Evolutionary conservation across 108 stramenopile species (phyloP), one percentile per base, ranked within the genome.

Genomic region (Poteriospumella lacustris): DNA sequence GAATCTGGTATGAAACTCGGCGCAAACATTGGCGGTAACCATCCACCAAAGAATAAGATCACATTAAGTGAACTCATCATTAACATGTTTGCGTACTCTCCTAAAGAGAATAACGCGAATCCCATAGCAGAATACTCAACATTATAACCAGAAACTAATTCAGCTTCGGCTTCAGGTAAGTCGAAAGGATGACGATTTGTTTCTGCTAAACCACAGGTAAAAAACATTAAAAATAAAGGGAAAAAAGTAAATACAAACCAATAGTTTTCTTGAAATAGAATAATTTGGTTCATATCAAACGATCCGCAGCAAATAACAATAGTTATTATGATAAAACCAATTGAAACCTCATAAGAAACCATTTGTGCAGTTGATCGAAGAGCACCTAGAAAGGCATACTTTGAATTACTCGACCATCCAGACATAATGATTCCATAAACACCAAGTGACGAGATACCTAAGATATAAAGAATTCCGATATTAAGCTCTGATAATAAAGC

Each of bases 111-210:
- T 64, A 64, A 64, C 15, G 60, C 60, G 31, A 64, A 64, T 31
- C 29, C 60, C 60, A 64, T 64, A 64, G 60, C 60, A 64, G 60
- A 64, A 64, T 64, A 64, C 31, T 64, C 60, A 31, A 0, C 79
- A 80, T 83, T 83, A 36, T 83, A 83, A 0, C 82, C 82, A 26
- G 79, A 80, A 75, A 83, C 82, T 76, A 83, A 75, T 62, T 83
- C 82, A 0, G 82, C 82, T 79, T 83, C 82, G 26, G 82, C 82
- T 79, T 83, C 82, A 33, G 82, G 82, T 0, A 83, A 62, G 42
- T 83, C 82, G 76, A 83, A 83, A 78, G 82, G 82, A 68, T 83
- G 82, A 1, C 82, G 41, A 79, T 83, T 83, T 0, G 82, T 83
- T 83, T 83, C 82, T 44, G 82, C 82, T 47, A 83, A 47, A 36